These are phyloP conservation scores for Aspergillus oerlinghausenensis DNA, from an alignment of 2,329 filamentous ascomycete genomes.

Conservation along the genomic window DNA sequence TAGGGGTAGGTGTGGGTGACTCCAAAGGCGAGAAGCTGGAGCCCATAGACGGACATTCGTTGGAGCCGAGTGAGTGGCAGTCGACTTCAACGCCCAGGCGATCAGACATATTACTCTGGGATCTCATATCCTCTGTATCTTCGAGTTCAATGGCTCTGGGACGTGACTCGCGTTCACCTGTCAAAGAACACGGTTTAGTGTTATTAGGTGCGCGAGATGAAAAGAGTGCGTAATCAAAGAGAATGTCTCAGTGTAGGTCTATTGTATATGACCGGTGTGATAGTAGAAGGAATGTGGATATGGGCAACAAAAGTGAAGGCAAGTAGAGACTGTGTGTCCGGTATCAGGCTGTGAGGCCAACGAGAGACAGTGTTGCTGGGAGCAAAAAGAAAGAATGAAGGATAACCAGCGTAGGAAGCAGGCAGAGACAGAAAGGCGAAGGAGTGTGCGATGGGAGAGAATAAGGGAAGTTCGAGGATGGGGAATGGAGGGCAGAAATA, in stretches of 20 bases:
- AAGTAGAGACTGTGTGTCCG: conserved; percentile 1
- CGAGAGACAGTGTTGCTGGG: conserved; percentile 9
- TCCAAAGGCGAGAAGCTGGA: conserved; percentile 39
- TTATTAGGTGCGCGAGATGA: background rate
- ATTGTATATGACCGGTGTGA: background rate
- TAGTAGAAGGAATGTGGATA: conserved; percentile 1
- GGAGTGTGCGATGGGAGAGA: conserved; percentile 14
- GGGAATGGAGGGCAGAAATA: conserved; percentile 36
- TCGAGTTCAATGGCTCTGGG: conserved; percentile 24
- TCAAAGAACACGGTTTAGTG: conserved; percentile 18
- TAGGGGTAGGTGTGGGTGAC: conserved; percentile 37
- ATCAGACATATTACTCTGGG: conserved; percentile 34
- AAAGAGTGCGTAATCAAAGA: background rate
- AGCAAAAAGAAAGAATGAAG: conserved; percentile 19
- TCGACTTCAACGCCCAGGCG: conserved; percentile 37
- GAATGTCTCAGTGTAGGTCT: background rate
- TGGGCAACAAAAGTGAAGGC: conserved; percentile 3
- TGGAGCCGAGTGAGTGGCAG: conserved; percentile 35
- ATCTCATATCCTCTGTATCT: conserved; percentile 35
- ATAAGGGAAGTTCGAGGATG: conserved; percentile 26
- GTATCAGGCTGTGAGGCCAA: background rate
- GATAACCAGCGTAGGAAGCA: conserved; percentile 12
- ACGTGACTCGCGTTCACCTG: conserved; percentile 28
- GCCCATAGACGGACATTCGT: conserved; percentile 38
- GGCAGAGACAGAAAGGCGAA: conserved; percentile 10